A percentile compares a stretch with the other conserved stretches of the same genome.
phyloP scores from a whole-genome alignment of 768 basidiomycete species.

The Suillus alpinus region DNA sequence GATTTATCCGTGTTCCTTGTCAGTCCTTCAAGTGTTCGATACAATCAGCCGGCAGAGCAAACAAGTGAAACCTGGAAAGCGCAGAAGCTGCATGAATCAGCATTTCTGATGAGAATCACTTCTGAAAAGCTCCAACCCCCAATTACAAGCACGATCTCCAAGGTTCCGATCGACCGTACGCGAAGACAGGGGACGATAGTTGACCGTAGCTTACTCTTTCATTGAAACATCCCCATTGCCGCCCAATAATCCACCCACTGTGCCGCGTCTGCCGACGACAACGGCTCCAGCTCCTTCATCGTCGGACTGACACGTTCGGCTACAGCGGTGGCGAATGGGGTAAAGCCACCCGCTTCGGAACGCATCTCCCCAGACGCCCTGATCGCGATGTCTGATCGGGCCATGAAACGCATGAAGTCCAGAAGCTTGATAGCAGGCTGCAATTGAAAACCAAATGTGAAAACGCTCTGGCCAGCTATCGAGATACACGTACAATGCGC shows the following conservation, averaged over 20 bases:
- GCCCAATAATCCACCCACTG: slow-evolving; percentile 38
- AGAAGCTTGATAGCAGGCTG: slow-evolving; percentile 31
- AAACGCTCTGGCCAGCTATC: neutral
- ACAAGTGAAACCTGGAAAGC: neutral
- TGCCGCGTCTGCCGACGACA: slow-evolving; percentile 20
- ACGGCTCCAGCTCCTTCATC: slow-evolving; percentile 21
- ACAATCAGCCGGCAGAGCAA: neutral
- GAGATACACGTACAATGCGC: slow-evolving; percentile 22
- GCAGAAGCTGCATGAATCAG: neutral
- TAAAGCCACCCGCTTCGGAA: slow-evolving; percentile 4
- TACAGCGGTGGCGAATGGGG: slow-evolving; percentile 23
- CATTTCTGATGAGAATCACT: neutral
- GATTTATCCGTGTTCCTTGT: neutral
- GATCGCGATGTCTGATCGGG: slow-evolving; percentile 13
- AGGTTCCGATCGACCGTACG: neutral
- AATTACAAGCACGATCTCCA: neutral
- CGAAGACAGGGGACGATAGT: neutral
- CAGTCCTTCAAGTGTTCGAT: neutral
- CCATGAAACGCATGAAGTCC: slow-evolving; percentile 21
- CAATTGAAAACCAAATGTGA: neutral
- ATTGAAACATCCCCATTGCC: slow-evolving; percentile 13
- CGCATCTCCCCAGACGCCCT: neutral
- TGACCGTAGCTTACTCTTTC: neutral
- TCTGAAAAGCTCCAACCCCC: neutral
- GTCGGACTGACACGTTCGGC: slow-evolving; percentile 27